These are phyloP conservation scores for Dalbergia cochinchinensis DNA, from an alignment of 306 rosid species.

Conservation along the genomic window DNA sequence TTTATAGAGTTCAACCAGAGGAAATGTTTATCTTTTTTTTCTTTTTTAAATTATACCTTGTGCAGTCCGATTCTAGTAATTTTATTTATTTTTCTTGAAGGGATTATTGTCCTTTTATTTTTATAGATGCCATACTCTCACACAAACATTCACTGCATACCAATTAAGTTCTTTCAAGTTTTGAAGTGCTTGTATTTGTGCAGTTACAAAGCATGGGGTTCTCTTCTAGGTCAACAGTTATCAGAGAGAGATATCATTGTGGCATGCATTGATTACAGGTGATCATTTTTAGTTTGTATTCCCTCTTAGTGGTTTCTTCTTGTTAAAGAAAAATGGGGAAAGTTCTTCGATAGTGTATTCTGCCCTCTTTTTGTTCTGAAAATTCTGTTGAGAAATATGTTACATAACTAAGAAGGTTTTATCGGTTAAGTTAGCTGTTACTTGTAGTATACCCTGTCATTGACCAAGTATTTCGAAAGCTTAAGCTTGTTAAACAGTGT, in stretches of 20 bases:
- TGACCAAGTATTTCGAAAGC: not conserved
- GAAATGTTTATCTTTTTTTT: not conserved
- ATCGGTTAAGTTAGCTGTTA: not conserved
- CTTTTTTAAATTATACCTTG: not conserved
- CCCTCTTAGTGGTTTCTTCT: not conserved
- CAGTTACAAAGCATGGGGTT: slow-evolving; percentile 97
- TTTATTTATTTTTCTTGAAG: slow-evolving; percentile 3
- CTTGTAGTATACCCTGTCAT: not conserved
- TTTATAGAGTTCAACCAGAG: slow-evolving; percentile 35
- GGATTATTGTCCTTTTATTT: slow-evolving; percentile 14
- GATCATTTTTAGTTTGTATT: slow-evolving; percentile 27
- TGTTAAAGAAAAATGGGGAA: not conserved
- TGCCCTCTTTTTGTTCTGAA: not conserved
- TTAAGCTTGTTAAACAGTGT: not conserved
- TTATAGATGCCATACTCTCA: not conserved
- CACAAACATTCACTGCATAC: not conserved
- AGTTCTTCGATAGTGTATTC: too few relatives aligned
- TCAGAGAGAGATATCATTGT: slow-evolving; percentile 92
- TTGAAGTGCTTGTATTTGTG: slow-evolving; percentile 43
- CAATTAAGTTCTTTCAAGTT: slow-evolving; percentile 29
- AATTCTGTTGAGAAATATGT: not conserved
- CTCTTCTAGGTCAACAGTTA: slow-evolving; percentile 89
- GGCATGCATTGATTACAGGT: slow-evolving; percentile 98
- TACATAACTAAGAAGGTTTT: not conserved
- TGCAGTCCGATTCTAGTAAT: slow-evolving; percentile 23